Conservation (phyloP, 495 filamentous ascomycete genomes). For the Copromyces sp. region DNA sequence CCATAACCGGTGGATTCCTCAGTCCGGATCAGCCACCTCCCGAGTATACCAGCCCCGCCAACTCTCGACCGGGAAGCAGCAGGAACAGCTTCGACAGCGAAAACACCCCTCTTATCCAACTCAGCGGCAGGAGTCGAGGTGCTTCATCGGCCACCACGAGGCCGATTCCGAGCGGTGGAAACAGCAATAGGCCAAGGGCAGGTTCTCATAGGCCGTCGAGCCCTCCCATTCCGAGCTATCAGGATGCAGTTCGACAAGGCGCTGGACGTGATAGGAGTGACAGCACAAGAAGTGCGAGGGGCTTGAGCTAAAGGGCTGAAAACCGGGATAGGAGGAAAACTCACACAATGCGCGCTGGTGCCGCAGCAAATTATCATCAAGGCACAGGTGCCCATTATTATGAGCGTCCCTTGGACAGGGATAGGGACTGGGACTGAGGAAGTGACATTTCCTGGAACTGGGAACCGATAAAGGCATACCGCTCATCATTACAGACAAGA, state of each 20-base stretch:
- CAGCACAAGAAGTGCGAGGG: slow-evolving; percentile 19
- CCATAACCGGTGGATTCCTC: slow-evolving; percentile 25
- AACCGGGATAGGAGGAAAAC: neutral
- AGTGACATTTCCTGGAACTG: neutral
- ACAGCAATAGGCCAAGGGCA: neutral
- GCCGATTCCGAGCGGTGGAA: slow-evolving; percentile 15
- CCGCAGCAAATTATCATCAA: neutral
- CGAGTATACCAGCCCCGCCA: slow-evolving; percentile 63
- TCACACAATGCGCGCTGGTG: neutral
- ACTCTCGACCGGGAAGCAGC: slow-evolving; percentile 34
- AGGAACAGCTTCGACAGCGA: slow-evolving; percentile 42
- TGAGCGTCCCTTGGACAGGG: neutral
- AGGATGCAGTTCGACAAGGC: slow-evolving; percentile 48
- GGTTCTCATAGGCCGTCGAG: slow-evolving; percentile 19
- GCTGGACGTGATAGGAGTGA: slow-evolving; percentile 38
- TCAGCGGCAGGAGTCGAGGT: slow-evolving; percentile 28
- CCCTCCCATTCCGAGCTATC: slow-evolving; percentile 56
- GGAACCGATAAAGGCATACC: neutral
- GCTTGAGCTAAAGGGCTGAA: slow-evolving; percentile 4
- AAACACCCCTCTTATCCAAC: slow-evolving; percentile 26
- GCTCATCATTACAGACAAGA: neutral
- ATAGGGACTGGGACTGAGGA: neutral
- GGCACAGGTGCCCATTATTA: neutral
- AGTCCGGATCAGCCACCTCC: slow-evolving; percentile 44
- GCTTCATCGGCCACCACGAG: slow-evolving; percentile 32